Evolutionary conservation across 208 protist species (phyloP).

Genomic region (Leishmania mexicana): DNA sequence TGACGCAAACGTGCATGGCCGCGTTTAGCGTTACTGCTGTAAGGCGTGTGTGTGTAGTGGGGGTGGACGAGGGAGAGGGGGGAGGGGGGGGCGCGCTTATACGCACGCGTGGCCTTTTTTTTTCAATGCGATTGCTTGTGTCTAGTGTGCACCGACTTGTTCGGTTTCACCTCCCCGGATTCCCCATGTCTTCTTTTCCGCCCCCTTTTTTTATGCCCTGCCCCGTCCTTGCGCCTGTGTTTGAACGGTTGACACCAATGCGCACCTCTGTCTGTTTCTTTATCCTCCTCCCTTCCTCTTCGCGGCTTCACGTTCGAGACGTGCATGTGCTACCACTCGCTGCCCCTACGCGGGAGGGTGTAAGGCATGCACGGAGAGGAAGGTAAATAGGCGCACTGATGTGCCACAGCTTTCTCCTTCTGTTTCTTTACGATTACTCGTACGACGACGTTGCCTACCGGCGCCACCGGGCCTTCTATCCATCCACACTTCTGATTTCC

Average conservation of each 20-base stretch:
- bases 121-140: not conserved
- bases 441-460: not conserved
- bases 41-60: not conserved
- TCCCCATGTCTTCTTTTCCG: too few species aligned
- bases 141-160: too few species aligned
- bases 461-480: not conserved
- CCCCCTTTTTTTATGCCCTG: not conserved
- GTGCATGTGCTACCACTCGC: not conserved
- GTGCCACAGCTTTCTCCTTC: not conserved
- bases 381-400: not conserved
- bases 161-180: too few species aligned
- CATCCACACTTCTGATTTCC: not conserved
- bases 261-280: not conserved
- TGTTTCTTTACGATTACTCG: conserved; percentile 7
- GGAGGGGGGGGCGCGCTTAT: not conserved
- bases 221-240: too few species aligned
- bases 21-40: not conserved
- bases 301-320: not conserved
- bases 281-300: not conserved
- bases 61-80: not conserved
- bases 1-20: not conserved
- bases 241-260: not conserved
- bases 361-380: not conserved
- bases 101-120: not conserved
- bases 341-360: not conserved